Conservation (phyloP, 345 rosid genomes). For the Physaria fendleri region DNA sequence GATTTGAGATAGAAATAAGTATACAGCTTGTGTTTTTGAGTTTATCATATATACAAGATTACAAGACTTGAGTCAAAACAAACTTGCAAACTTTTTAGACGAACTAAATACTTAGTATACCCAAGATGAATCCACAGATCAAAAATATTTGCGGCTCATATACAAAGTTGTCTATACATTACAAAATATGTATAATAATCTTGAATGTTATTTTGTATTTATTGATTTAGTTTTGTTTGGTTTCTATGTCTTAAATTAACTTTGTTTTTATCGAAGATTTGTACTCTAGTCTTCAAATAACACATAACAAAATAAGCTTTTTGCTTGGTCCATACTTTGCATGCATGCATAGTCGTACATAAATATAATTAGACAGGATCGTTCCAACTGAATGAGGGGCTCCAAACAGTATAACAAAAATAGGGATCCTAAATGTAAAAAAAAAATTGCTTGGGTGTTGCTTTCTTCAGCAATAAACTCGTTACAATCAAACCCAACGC, state of each 20-base stretch:
- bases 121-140: neutral
- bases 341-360: too few species aligned
- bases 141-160: neutral
- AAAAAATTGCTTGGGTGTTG: too few species aligned
- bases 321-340: neutral
- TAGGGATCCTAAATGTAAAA: too few species aligned
- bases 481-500: too few species aligned
- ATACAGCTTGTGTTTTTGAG: too few species aligned
- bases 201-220: constrained; percentile 10
- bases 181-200: neutral
- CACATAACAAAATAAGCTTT: neutral
- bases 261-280: too few species aligned
- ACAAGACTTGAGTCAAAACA: neutral
- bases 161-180: neutral
- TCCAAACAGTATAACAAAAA: too few species aligned
- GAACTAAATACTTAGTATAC: neutral
- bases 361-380: too few species aligned
- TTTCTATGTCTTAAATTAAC: neutral
- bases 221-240: neutral
- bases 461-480: too few species aligned
- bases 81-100: neutral
- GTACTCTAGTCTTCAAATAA: too few species aligned
- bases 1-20: too few species aligned
- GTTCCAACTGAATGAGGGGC: too few species aligned
- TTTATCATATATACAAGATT: neutral